Percentiles rank a stretch among this genome's conserved stretches.
Evolutionary conservation across 371 early-diverging fungal species (phyloP).

Genomic region (Mucor saturninus): DNA sequence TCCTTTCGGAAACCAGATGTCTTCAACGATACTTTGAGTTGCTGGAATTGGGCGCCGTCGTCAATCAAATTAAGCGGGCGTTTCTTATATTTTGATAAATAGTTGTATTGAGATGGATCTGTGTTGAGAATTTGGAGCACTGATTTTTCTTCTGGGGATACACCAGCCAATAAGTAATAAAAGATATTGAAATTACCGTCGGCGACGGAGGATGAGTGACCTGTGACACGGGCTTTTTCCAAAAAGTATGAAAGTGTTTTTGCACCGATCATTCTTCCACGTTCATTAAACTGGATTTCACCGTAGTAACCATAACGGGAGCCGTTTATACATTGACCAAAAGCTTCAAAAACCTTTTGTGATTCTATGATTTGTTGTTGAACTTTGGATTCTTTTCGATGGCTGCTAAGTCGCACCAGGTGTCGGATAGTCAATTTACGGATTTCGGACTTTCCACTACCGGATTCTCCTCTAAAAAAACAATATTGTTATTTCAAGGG

Average conservation of each 20-base stretch:
- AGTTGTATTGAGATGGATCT: slow-evolving; percentile 27
- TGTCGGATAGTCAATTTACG: slow-evolving; percentile 67
- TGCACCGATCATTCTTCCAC: slow-evolving; percentile 58
- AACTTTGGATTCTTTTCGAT: slow-evolving; percentile 79
- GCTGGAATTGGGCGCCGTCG: slow-evolving; percentile 60
- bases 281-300: slow-evolving; percentile 87
- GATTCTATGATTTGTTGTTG: slow-evolving; percentile 75
- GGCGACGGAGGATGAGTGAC: slow-evolving; percentile 31
- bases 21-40: slow-evolving; percentile 80
- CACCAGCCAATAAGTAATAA: slow-evolving; percentile 77
- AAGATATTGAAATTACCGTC: slow-evolving; percentile 93
- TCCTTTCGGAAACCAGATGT: slow-evolving; percentile 80
- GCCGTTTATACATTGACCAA: slow-evolving; percentile 84
- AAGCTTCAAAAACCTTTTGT: slow-evolving; percentile 78
- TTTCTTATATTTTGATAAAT: slow-evolving; percentile 28
- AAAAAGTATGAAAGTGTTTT: slow-evolving; percentile 91
- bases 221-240: slow-evolving; percentile 80
- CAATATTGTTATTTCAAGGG: slow-evolving; percentile 47
- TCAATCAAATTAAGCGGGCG: slow-evolving; percentile 25
- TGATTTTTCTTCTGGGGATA: slow-evolving; percentile 45
- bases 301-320: slow-evolving; percentile 88
- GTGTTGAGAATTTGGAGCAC: slow-evolving; percentile 28
- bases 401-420: slow-evolving; percentile 72
- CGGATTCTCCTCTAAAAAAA: slow-evolving; percentile 77
- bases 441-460: slow-evolving; percentile 86